Conservation (phyloP, 257 asterid species). For the Penstemon eatonii region DNA sequence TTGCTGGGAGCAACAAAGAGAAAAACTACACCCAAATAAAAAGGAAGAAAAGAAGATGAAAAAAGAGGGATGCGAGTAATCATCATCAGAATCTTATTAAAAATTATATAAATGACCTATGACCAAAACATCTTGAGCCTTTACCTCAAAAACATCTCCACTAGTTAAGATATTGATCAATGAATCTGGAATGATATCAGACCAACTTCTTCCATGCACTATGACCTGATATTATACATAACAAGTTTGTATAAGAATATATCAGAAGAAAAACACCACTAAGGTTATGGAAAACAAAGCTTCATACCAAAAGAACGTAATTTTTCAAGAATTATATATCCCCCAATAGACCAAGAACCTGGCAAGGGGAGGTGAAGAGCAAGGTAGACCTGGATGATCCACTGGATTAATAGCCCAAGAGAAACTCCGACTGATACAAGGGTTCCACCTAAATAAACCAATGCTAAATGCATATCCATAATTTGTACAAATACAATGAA, state of each 20-base stretch:
- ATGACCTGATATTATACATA: conserved; percentile 28
- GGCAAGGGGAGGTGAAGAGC: neutral
- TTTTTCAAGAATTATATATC: neutral
- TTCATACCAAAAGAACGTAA: neutral
- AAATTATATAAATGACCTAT: neutral
- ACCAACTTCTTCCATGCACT: conserved; percentile 32
- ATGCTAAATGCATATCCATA: conserved; percentile 18
- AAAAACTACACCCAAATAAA: conserved; percentile 36
- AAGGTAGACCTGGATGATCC: conserved; percentile 40
- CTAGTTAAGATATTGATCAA: conserved; percentile 26
- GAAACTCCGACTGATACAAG: conserved; percentile 40
- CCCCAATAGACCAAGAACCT: too few species aligned
- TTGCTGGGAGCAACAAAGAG: conserved; percentile 49
- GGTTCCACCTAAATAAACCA: conserved; percentile 35
- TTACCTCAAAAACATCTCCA: conserved; percentile 42
- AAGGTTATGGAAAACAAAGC: neutral
- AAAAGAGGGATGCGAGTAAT: conserved; percentile 22
- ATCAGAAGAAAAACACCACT: conserved; percentile 14
- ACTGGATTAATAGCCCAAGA: conserved; percentile 42
- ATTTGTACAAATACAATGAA: neutral
- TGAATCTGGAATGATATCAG: conserved; percentile 33
- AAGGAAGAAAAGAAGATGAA: neutral
- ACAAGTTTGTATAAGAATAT: neutral
- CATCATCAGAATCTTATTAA: neutral
- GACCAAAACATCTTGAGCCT: conserved; percentile 19